Base-by-base conservation (phyloP, 768 basidiomycete genomes). In the Hypsizygus marmoreus region DNA sequence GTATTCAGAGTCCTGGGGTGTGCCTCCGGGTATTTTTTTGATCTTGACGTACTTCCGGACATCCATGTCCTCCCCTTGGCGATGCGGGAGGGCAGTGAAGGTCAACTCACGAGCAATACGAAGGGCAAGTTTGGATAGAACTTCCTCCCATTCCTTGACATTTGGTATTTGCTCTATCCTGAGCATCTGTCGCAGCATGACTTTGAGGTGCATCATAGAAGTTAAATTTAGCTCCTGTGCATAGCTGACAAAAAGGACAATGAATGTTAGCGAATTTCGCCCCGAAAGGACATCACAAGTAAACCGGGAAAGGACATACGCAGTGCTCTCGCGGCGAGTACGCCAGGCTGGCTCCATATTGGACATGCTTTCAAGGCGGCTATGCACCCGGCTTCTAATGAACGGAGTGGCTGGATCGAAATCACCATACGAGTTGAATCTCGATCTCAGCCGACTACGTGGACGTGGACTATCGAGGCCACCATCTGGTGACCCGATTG, bases 11-110 rank as follows among this genome's bases (percentile, higher is more conserved):
- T 99, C 92, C 20, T 74, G 79, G 14, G 95, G 94, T 28, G 80
- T 73, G 4, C 97, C 97, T 17, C 97, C 97, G 0, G 97, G 95
- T 12, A 98, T 88, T 68, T 95, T 95, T 74, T 99, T 98, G 67
- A 98, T 95, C 70, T 97, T 97, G 36, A 98, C 93, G 56, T 95
- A 97, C 29, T 86, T 81, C 24, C 95, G 77, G 17, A 97, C 87
- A 64, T 98, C 97, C 84, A 97, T 94, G 52, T 91, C 89, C 56
- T 93, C 90, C 2, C 92, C 92, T 61, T 91, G 85, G 4, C 85
- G 79, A 53, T 91, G 84, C 38, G 77, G 75, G 19, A 76, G 62
- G 5, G 76, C 59, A 2, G 86, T 87, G 62, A 93, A 91, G 0
- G 90, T 88, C 47, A 95, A 73, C 45, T 91, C 89, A 16, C 84